Conservation (phyloP, 2,329 filamentous ascomycete genomes). For the Alternaria sp. region DNA sequence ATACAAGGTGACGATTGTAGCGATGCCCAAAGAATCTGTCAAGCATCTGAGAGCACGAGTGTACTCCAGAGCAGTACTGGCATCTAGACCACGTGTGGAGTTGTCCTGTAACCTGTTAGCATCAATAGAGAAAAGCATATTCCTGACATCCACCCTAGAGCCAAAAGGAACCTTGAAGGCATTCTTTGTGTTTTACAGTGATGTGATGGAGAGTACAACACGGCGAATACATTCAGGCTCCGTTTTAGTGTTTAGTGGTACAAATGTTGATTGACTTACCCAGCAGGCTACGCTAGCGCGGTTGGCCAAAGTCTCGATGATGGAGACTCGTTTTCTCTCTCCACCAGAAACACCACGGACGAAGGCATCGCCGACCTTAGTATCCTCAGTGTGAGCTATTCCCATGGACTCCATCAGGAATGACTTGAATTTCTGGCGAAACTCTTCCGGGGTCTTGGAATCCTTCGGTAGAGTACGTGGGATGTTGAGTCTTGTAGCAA, state of each 20-base stretch:
- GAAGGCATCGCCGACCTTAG: conserved; percentile 73
- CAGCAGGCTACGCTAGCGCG: conserved; percentile 64
- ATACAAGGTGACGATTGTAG: conserved; percentile 66
- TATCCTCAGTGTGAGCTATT: conserved; percentile 65
- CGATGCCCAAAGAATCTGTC: conserved; percentile 59
- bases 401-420: conserved; percentile 60
- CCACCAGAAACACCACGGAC: conserved; percentile 73
- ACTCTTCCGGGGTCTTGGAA: conserved; percentile 55
- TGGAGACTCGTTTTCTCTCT: conserved; percentile 73
- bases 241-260: neutral
- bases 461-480: conserved; percentile 64
- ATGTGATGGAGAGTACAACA: no score
- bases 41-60: conserved; percentile 61
- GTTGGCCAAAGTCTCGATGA: conserved; percentile 69
- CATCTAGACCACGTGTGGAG: conserved; percentile 49
- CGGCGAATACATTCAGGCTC: no score
- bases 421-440: conserved; percentile 58
- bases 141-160: no score
- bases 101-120: conserved; percentile 45
- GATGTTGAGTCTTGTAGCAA: conserved; percentile 66
- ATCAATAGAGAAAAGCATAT: neutral
- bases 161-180: no score
- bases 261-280: conserved; percentile 21
- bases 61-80: conserved; percentile 62
- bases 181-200: no score